A percentile compares a stretch with the other conserved stretches of the same genome.
Evolutionary conservation across 768 basidiomycete species (phyloP).

Genomic region (Lactarius quietus): DNA sequence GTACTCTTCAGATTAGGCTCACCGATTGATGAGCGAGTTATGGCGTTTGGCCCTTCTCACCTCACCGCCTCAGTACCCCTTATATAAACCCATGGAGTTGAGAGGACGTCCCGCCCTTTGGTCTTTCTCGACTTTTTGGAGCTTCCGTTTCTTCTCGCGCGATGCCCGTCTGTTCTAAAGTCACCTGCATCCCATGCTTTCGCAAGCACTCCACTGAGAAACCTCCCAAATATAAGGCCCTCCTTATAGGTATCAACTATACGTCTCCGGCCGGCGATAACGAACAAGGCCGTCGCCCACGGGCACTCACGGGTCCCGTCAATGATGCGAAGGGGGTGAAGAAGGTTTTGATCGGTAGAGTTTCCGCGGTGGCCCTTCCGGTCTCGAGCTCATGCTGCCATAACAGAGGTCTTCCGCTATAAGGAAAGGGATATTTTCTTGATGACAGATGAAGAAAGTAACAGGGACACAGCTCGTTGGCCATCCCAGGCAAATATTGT

Average conservation of each 20-base stretch:
- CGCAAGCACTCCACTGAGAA: background rate
- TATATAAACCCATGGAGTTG: background rate
- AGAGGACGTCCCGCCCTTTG: background rate
- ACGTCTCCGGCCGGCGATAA: background rate
- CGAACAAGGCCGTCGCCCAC: background rate
- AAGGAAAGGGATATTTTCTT: constrained; percentile 12
- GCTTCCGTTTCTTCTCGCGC: background rate
- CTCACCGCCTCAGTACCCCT: background rate
- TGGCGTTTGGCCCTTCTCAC: background rate
- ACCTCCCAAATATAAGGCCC: background rate
- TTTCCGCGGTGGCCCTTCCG: background rate
- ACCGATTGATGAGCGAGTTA: background rate
- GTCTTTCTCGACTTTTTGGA: background rate
- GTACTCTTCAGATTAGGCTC: background rate
- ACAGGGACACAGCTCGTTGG: background rate
- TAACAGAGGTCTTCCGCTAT: constrained; percentile 5
- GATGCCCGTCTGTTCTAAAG: background rate
- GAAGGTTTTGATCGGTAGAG: constrained; percentile 16
- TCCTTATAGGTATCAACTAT: constrained; percentile 14
- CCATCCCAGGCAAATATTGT: constrained; percentile 24
- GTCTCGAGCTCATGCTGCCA: background rate
- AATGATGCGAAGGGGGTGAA: constrained; percentile 15
- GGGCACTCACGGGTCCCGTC: constrained; percentile 9
- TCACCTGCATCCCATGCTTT: background rate
- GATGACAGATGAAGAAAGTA: constrained; percentile 23